Evolutionary conservation across 176 grass and related monocot species (phyloP).

Genomic region (Hyparrhenia diplandra): DNA sequence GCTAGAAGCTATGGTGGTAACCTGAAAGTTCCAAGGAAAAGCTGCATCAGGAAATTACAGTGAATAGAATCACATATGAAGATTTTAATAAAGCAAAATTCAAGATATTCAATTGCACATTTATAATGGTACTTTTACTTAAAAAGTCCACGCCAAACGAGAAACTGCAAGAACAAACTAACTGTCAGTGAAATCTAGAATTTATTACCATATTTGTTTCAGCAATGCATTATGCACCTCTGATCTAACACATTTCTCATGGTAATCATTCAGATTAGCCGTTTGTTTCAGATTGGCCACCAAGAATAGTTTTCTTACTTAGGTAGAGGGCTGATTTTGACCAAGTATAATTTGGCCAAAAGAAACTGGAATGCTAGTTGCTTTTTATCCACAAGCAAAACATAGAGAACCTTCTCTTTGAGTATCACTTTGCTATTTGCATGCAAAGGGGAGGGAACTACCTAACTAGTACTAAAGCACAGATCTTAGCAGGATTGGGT

Average conservation of each 20-base stretch:
- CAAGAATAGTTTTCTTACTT: not conserved
- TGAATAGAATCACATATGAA: slow-evolving; percentile 11
- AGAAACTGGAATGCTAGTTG: too few relatives aligned
- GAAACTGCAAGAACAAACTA: not conserved
- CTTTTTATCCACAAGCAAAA: not conserved
- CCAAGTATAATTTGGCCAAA: too few relatives aligned
- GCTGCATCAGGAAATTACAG: too few relatives aligned
- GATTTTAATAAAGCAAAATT: slow-evolving; percentile 9
- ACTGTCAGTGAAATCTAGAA: not conserved
- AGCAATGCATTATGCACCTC: not conserved
- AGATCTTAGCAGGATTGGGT: not conserved
- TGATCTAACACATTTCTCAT: not conserved
- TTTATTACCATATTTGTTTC: slow-evolving; percentile 9
- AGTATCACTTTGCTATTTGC: not conserved
- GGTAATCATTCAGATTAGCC: slow-evolving; percentile 6
- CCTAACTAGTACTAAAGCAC: not conserved
- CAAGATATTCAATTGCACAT: slow-evolving; percentile 2
- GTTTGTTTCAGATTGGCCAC: not conserved
- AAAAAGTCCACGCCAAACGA: not conserved
- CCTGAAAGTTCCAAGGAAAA: slow-evolving; percentile 23
- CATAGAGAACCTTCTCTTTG: not conserved
- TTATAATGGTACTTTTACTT: not conserved
- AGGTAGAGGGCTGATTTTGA: too few relatives aligned
- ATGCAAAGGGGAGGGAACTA: not conserved
- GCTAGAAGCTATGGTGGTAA: slow-evolving; percentile 30